These are phyloP conservation scores for Penicillium pulvis DNA, from an alignment of 495 filamentous ascomycete species.

Conservation along the genomic window DNA sequence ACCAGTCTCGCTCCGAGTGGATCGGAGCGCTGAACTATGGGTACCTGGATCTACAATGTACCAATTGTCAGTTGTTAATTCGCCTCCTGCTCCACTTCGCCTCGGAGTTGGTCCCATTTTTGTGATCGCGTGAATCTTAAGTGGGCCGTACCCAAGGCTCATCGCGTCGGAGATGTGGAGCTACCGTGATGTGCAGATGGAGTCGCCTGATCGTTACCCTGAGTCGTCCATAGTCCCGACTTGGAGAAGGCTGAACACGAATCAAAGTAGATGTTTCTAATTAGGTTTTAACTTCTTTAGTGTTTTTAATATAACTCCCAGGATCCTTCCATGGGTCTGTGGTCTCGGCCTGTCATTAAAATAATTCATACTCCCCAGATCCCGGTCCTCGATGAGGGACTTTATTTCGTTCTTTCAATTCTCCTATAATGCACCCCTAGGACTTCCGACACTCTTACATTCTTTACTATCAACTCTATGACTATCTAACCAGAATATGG, in stretches of 20 bases:
- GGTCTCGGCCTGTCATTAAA: not conserved
- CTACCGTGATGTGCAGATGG: not conserved
- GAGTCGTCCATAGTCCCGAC: constrained; percentile 4
- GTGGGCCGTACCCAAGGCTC: constrained; percentile 18
- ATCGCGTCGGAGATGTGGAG: constrained; percentile 9
- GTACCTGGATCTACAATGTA: constrained; percentile 22
- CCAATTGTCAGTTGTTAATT: not conserved
- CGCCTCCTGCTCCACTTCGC: not conserved
- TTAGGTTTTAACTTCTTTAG: not conserved
- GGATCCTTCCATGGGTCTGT: constrained; percentile 3
- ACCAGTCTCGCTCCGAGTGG: constrained; percentile 24
- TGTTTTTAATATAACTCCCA: constrained; percentile 8
- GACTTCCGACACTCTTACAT: not conserved
- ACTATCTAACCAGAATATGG: not conserved
- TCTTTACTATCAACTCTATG: not conserved
- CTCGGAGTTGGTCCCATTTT: constrained; percentile 32
- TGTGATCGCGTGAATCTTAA: constrained; percentile 14
- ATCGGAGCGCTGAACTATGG: constrained; percentile 27
- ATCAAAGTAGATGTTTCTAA: constrained; percentile 10
- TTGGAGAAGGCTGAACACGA: constrained; percentile 8
- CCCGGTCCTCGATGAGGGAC: not conserved
- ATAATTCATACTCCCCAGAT: constrained; percentile 7
- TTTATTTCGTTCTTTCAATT: not conserved
- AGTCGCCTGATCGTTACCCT: constrained; percentile 12
- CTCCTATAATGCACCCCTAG: not conserved